These are phyloP conservation scores for Colletotrichum truncatum DNA, from an alignment of 2,329 filamentous ascomycete species.

Conservation along the genomic window DNA sequence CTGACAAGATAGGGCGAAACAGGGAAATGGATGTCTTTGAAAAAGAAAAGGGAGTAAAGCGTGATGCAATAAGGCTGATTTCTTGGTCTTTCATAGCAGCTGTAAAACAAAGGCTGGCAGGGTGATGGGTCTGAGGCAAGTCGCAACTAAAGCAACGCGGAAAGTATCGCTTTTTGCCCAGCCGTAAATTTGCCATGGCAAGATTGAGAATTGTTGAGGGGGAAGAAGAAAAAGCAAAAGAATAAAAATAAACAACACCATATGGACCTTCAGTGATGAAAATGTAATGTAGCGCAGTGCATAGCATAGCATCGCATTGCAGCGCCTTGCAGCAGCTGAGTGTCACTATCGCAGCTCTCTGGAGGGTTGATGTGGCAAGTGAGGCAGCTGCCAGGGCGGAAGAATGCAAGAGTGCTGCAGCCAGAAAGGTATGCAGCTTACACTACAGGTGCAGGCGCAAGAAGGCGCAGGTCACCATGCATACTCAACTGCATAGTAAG, in stretches of 20 bases:
- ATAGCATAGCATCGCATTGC: background rate
- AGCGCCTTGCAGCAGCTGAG: constrained; percentile 14
- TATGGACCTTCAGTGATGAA: background rate
- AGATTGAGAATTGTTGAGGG: background rate
- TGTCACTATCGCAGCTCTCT: background rate
- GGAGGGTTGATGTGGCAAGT: background rate
- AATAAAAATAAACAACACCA: background rate
- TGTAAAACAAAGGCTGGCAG: background rate
- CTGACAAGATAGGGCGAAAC: background rate
- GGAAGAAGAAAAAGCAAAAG: too few relatives aligned
- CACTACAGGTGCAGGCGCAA: background rate
- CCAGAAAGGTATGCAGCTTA: background rate
- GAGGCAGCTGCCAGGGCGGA: constrained; percentile 2
- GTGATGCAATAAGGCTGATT: constrained; percentile 18
- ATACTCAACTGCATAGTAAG: background rate
- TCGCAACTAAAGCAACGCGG: background rate
- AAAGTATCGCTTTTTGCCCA: background rate
- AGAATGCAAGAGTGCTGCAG: background rate
- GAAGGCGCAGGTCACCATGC: too few relatives aligned
- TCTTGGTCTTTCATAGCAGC: background rate
- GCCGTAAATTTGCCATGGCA: too few relatives aligned
- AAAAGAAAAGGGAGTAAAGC: too few relatives aligned
- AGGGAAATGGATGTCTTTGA: too few relatives aligned
- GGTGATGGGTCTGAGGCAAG: background rate
- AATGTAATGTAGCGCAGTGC: background rate